Evolutionary conservation across 1,284 basidiomycete genomes (phyloP), one percentile per base, ranked within the genome.

Genomic region (Pseudozyma sp.): DNA sequence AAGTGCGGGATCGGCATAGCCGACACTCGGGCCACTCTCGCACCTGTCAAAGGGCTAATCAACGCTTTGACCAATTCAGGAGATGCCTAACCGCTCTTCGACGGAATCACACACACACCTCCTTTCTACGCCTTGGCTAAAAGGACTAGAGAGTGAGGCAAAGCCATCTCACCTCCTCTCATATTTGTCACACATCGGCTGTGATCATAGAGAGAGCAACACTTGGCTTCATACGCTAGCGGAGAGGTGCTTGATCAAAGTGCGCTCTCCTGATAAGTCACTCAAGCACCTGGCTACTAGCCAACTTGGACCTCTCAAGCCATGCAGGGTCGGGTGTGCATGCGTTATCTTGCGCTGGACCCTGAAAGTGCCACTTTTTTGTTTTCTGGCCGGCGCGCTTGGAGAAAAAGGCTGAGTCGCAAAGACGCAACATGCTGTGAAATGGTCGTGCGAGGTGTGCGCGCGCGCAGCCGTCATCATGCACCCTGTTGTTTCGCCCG

Each of bases 251-350:
- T 31, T 31, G 25, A 31, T 31, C 25, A 6, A 31, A 31, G 25
- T 31, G 25, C 25, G 25, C 25, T 31, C 25, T 31, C 25, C 25
- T 31, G 25, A 31, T 31, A 31, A 31, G 25, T 31, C 25, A 31
- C 25, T 31, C 6, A n/a, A n/a, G n/a, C n/a, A n/a, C n/a, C n/a
- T n/a, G n/a, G n/a, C n/a, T 31, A 6, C 25, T 31, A 31, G 25
- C 25, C 25, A 31, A 31, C 25, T 31, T 31, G 6, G 25, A 31
- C 25, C 25, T 31, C 6, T 31, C 40, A 42, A 42, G 40, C 47
- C 63, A 68, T 68, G 66, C 66, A 68, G 66, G 66, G 66, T 62
- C 58, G 57, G 52, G 54, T 51, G 48, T 54, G 43, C 39, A 44
- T 66, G 59, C 55, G 54, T 68, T 68, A 62, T 68, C 66, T 60